Percentiles rank a stretch among this genome's conserved stretches.
phyloP scores from a whole-genome alignment of 257 asterid genomes.

The Nicotiana attenuata region DNA sequence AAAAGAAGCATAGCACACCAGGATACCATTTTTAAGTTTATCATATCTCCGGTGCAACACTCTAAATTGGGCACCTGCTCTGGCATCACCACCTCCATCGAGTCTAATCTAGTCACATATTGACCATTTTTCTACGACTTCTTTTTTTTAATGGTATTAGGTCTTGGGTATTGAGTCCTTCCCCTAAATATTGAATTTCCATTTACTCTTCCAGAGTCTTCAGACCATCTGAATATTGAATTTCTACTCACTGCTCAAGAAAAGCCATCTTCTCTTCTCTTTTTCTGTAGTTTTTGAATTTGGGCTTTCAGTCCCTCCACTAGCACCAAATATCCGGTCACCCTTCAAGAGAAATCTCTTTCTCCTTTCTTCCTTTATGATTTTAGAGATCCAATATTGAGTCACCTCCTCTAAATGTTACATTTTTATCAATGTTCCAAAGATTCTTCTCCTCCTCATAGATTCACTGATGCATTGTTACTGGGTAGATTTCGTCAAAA shows the following conservation, averaged over 20 bases:
- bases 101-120: neutral
- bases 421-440: too few species aligned
- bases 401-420: too few species aligned
- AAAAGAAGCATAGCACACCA: too few species aligned
- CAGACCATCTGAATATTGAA: neutral
- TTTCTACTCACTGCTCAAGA: neutral
- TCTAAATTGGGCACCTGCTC: neutral
- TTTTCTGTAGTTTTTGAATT: too few species aligned
- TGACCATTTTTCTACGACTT: neutral
- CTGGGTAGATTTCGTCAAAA: too few species aligned
- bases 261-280: neutral
- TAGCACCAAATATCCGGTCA: neutral
- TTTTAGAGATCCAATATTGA: too few species aligned
- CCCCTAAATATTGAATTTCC: neutral
- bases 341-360: neutral
- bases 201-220: neutral
- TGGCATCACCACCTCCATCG: neutral
- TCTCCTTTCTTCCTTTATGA: neutral
- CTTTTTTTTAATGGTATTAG: neutral
- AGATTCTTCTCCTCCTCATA: too few species aligned
- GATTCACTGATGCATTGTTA: too few species aligned
- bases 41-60: neutral
- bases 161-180: neutral
- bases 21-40: too few species aligned
- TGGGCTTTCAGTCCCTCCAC: neutral